A percentile compares a stretch with the other conserved stretches of the same genome.
phyloP scores from a whole-genome alignment of 106 monocot species.

The Acanthochlamys bracteata region DNA sequence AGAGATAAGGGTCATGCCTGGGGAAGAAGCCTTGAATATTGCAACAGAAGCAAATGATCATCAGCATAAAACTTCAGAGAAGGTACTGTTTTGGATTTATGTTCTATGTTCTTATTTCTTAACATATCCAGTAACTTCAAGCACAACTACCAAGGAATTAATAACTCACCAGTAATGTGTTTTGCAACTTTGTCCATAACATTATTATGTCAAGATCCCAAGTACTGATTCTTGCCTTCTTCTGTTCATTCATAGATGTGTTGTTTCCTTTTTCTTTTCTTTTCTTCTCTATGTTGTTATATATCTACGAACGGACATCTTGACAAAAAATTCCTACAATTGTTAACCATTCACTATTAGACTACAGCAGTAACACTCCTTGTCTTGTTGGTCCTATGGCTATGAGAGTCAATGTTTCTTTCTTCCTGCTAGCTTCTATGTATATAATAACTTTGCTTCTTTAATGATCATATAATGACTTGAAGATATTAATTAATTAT shows the following conservation, averaged over 20 bases:
- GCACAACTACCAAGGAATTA: conserved; percentile 10
- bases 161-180: not conserved
- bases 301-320: no score
- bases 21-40: conserved; percentile 7
- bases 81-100: conserved; percentile 14
- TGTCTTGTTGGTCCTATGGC: no score
- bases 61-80: conserved; percentile 22
- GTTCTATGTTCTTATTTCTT: not conserved
- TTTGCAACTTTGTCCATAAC: no score
- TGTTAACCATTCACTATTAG: no score
- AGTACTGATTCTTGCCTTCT: not conserved
- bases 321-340: no score
- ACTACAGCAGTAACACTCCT: no score
- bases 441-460: no score
- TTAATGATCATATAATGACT: no score
- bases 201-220: not conserved
- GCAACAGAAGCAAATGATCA: conserved; percentile 14
- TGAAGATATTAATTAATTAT: no score
- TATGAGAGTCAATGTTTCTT: no score
- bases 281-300: not conserved
- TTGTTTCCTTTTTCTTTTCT: not conserved
- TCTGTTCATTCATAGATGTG: not conserved
- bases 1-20: conserved; percentile 22
- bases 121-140: not conserved
- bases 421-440: no score